phyloP scores from a whole-genome alignment of 441 rosid species.

The Raphanus hybrid region DNA sequence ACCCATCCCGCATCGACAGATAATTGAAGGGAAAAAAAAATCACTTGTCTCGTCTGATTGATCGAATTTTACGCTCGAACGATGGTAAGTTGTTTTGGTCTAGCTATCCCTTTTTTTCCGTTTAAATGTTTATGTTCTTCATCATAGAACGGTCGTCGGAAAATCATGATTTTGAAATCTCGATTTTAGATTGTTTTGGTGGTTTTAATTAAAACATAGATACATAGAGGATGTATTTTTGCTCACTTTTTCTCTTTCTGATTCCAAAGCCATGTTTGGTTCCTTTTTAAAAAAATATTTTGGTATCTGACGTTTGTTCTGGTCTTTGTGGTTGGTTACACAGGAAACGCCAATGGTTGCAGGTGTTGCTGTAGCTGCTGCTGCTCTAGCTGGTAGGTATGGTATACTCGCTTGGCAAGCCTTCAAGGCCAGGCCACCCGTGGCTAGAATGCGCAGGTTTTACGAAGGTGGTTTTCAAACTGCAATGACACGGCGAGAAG shows the following conservation, averaged over 20 bases:
- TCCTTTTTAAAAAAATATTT: background rate
- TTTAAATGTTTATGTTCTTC: background rate
- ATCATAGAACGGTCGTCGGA: background rate
- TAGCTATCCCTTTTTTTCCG: background rate
- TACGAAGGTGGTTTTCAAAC: conserved; percentile 72
- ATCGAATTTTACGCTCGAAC: background rate
- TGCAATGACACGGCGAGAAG: conserved; percentile 65
- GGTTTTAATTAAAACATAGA: background rate
- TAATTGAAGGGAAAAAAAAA: background rate
- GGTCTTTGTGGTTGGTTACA: conserved; percentile 17
- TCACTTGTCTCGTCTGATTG: background rate
- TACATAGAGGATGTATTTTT: background rate
- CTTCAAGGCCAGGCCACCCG: conserved; percentile 64
- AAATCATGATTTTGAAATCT: background rate
- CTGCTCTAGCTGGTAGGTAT: conserved; percentile 64
- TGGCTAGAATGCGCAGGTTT: conserved; percentile 55
- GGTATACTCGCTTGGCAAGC: conserved; percentile 74
- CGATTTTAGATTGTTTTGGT: background rate
- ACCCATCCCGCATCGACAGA: conserved; percentile 22
- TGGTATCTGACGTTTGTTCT: background rate
- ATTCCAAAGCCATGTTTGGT: conserved; percentile 5
- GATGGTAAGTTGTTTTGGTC: conserved; percentile 16
- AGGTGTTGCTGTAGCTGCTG: conserved; percentile 46
- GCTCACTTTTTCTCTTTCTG: conserved; percentile 3
- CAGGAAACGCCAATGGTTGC: conserved; percentile 44